A percentile compares a stretch with the other conserved stretches of the same genome.
Evolutionary conservation across 2,329 filamentous ascomycete species (phyloP).

Genomic region (Cephalotrichum gorgonifer): DNA sequence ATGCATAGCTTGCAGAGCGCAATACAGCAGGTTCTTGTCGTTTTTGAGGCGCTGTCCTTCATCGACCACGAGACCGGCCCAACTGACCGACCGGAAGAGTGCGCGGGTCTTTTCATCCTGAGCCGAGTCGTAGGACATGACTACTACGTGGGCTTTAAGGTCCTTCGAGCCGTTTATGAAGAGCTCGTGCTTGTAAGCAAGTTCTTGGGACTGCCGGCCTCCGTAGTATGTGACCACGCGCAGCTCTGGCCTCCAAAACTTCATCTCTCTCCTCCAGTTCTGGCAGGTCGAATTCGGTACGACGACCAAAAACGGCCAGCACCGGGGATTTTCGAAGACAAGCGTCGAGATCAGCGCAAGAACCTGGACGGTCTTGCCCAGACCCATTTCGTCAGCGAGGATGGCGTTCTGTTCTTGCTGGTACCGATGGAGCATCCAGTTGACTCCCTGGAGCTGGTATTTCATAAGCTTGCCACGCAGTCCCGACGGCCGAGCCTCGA

Average conservation of each 20-base stretch:
- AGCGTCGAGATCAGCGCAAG: slow-evolving; percentile 72
- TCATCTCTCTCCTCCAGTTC: slow-evolving; percentile 97
- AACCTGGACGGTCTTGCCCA: slow-evolving; percentile 94
- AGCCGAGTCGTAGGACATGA: slow-evolving; percentile 90
- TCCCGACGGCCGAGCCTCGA: slow-evolving; percentile 61
- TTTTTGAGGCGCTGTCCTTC: slow-evolving; percentile 95
- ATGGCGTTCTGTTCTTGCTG: slow-evolving; percentile 75
- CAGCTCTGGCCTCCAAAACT: slow-evolving; percentile 78
- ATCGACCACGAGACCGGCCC: slow-evolving; percentile 84
- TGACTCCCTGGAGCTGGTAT: slow-evolving; percentile 86
- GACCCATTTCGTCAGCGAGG: slow-evolving; percentile 93
- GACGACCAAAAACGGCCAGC: slow-evolving; percentile 87
- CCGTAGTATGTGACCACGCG: slow-evolving; percentile 92
- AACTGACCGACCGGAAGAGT: slow-evolving; percentile 62
- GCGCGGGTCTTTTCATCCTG: slow-evolving; percentile 57
- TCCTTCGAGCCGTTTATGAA: slow-evolving; percentile 57
- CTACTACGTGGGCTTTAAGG: slow-evolving; percentile 80
- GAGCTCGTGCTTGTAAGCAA: slow-evolving; percentile 75
- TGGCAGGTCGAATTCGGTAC: slow-evolving; percentile 91
- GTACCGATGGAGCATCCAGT: slow-evolving; percentile 92
- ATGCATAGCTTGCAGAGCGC: slow-evolving; percentile 59
- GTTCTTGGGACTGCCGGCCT: slow-evolving; percentile 59
- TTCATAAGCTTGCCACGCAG: slow-evolving; percentile 78
- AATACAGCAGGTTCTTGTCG: slow-evolving; percentile 74
- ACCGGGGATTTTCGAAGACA: slow-evolving; percentile 52